Evolutionary conservation across 306 rosid genomes (phyloP).

Genomic region (Prunus campanulata): DNA sequence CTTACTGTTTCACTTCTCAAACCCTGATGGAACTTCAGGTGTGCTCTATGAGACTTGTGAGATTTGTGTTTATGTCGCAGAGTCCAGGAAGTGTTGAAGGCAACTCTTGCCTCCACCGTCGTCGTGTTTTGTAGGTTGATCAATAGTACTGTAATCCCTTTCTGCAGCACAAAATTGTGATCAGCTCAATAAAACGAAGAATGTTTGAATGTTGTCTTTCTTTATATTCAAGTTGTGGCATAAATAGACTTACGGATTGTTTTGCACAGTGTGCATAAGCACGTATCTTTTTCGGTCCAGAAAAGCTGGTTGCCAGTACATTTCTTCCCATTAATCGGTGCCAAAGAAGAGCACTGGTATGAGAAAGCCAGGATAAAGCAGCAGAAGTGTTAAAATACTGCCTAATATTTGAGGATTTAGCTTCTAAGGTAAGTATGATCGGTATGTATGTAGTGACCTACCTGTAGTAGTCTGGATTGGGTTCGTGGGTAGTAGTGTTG

Average conservation of each 20-base stretch:
- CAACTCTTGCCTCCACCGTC: constrained; percentile 37
- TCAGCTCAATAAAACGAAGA: constrained; percentile 15
- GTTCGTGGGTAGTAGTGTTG: constrained; percentile 51
- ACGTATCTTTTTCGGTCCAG: constrained; percentile 60
- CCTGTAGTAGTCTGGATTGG: constrained; percentile 90
- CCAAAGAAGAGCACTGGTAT: constrained; percentile 85
- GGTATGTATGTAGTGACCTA: constrained; percentile 30
- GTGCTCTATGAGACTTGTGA: constrained; percentile 20
- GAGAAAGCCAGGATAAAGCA: constrained; percentile 16
- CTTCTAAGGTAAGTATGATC: background rate
- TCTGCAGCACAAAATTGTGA: constrained; percentile 43
- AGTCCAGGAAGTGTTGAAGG: constrained; percentile 24
- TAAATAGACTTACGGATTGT: constrained; percentile 56
- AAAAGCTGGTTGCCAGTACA: constrained; percentile 59
- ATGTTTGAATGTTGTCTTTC: background rate
- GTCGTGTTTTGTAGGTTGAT: constrained; percentile 61
- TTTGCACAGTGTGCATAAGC: constrained; percentile 92
- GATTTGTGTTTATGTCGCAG: constrained; percentile 31
- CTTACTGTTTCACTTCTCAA: constrained; percentile 30
- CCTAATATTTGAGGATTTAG: background rate
- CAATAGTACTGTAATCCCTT: constrained; percentile 71
- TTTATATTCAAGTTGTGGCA: background rate
- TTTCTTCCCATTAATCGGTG: constrained; percentile 82
- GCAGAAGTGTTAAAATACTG: background rate
- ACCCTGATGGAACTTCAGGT: constrained; percentile 20